Conservation (phyloP, 139 green algal genomes). For the Chlamydomonas sp. region DNA sequence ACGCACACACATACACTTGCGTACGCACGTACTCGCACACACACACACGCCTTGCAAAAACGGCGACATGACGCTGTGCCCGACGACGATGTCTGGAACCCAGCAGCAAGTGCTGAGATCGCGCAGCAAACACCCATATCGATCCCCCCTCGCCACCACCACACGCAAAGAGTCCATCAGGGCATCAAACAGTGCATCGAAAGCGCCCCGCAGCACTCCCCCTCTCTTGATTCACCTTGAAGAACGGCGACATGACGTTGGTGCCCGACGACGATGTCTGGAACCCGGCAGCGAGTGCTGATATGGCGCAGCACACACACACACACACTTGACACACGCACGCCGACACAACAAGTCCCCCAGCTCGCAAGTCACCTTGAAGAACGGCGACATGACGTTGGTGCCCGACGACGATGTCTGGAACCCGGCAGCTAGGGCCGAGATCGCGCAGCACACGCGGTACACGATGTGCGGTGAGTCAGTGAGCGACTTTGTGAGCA, state of each 20-base stretch:
- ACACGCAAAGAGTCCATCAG: no score
- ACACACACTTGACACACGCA: no score
- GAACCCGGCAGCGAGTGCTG: slow-evolving; percentile 71
- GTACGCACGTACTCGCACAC: no score
- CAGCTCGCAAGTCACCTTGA: slow-evolving; percentile 71
- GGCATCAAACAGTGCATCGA: no score
- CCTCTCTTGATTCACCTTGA: no score
- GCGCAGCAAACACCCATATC: slow-evolving; percentile 80
- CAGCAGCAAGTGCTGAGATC: slow-evolving; percentile 69
- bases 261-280: no score
- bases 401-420: slow-evolving; percentile 29
- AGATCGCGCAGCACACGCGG: slow-evolving; percentile 74
- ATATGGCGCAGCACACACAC: slow-evolving; percentile 77
- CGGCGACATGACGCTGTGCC: slow-evolving; percentile 69
- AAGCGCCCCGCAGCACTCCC: no score
- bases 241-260: slow-evolving; percentile 77
- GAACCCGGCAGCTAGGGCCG: slow-evolving; percentile 71
- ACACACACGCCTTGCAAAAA: no score
- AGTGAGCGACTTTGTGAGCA: slow-evolving; percentile 57
- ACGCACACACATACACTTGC: no score
- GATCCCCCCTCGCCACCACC: no score
- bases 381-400: slow-evolving; percentile 70
- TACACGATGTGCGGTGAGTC: slow-evolving; percentile 81
- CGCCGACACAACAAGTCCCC: no score
- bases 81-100: no score